Evolutionary conservation across 2,329 filamentous ascomycete species (phyloP), one percentile per base, ranked within the genome.

Genomic region (Penicillium hesseltinei): DNA sequence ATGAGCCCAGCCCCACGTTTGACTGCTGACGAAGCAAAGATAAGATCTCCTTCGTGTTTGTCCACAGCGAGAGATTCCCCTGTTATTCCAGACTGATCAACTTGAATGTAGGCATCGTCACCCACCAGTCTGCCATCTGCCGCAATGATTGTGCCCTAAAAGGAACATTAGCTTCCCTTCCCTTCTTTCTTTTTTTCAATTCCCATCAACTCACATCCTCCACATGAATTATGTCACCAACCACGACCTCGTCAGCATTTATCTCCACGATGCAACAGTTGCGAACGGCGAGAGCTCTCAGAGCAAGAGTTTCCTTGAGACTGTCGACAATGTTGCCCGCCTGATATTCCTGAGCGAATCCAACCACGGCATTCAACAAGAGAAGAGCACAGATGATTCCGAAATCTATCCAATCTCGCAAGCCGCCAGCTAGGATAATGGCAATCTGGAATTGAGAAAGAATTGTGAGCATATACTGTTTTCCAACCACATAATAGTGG

Each of bases 21-120:
- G 80, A 96, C 88, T 63, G 88, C 88, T 40, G 91, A 95, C 10
- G 91, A 95, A 71, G 89, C 87, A 73, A 90, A 96, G 77, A 89
- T 91, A 70, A 84, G 83, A 75, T 96, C 92, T 62, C 84, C 85
- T 73, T 87, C 84, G 80, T 90, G 88, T 82, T 94, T 95, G 79
- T 95, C 91, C 66, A 94, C 91, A 66, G 91, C 91, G 59, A 96
- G 86, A 64, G 92, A 96, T 79, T 96, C 91, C 67, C 92, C 91
- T 58, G 92, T 96, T 73, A 96, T 91, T 74, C 90, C 87, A 59
- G 91, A 95, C 81, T 96, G 92, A 77, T 96, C 91, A 63, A 96
- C 88, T 79, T 96, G 91, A 61, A 93, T 83, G 81, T 91, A 92
- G 60, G 90, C 88, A 73, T 88, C 87, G 68, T 92, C 88, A 69